A percentile compares a stretch with the other conserved stretches of the same genome.
These are phyloP conservation scores for Pseudoturritis turrita DNA, from an alignment of 345 rosid genomes.

Conservation along the genomic window DNA sequence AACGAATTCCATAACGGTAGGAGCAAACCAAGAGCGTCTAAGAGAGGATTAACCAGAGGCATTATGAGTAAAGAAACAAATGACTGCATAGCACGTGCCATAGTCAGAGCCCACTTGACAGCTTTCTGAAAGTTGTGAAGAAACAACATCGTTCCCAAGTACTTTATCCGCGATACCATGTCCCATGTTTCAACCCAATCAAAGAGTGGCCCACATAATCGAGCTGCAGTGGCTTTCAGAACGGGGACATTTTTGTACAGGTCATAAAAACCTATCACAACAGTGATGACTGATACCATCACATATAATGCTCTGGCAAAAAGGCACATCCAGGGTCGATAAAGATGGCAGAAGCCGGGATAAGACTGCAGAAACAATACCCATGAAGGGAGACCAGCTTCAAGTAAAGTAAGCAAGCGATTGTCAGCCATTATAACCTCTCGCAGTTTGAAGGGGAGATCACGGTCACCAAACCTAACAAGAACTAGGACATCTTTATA, in stretches of 20 bases:
- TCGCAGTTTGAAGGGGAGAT: conserved; percentile 76
- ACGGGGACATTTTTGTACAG: conserved; percentile 96
- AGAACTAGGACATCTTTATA: conserved; percentile 71
- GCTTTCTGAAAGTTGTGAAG: conserved; percentile 92
- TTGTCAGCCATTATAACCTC: conserved; percentile 68
- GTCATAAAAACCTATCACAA: conserved; percentile 89
- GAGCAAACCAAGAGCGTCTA: conserved; percentile 42
- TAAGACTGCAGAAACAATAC: conserved; percentile 95
- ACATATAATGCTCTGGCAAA: conserved; percentile 86
- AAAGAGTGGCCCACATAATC: conserved; percentile 83
- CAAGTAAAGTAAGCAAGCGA: conserved; percentile 79
- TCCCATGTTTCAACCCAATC: conserved; percentile 99
- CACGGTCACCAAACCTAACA: conserved; percentile 69
- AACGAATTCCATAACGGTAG: conserved; percentile 63
- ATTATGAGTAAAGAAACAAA: conserved; percentile 54
- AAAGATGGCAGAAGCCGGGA: conserved; percentile 85
- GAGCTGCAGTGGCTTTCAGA: conserved; percentile 84
- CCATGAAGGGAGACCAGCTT: conserved; percentile 99
- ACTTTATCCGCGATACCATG: conserved; percentile 89
- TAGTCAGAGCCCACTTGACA: conserved; percentile 53
- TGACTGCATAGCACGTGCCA: conserved; percentile 50
- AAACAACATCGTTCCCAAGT: conserved; percentile 97
- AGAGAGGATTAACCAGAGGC: conserved; percentile 55
- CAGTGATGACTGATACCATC: conserved; percentile 66
- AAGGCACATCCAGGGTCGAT: conserved; percentile 99